phyloP scores from a whole-genome alignment of 1,139 yeast species.

The Nakaseomyces glabratus region DNA sequence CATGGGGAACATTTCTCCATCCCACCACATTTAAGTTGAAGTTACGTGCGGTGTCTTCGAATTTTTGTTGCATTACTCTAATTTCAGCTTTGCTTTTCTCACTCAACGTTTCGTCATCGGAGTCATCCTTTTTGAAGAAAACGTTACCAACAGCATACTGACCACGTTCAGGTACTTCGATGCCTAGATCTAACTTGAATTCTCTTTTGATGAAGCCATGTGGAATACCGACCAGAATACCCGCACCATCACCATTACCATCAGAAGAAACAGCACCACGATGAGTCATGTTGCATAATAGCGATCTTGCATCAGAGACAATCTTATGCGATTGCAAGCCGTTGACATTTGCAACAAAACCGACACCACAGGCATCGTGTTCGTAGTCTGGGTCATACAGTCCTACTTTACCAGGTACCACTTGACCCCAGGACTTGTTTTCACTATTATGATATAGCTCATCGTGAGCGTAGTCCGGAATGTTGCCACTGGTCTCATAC shows the following conservation, averaged over 20 bases:
- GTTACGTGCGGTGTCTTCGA: conserved; percentile 69
- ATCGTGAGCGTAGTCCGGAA: conserved; percentile 47
- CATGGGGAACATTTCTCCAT: conserved; percentile 96
- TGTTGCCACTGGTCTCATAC: conserved; percentile 34
- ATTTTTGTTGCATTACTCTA: conserved; percentile 59
- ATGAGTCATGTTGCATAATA: conserved; percentile 96
- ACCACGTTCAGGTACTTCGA: conserved; percentile 62
- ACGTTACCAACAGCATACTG: conserved; percentile 94
- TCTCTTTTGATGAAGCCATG: conserved; percentile 80
- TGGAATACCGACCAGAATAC: conserved; percentile 87
- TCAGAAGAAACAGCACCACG: conserved; percentile 96
- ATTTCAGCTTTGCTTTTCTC: conserved; percentile 15
- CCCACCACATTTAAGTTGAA: conserved; percentile 79
- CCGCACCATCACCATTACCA: conserved; percentile 99
- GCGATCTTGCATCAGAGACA: conserved; percentile 78
- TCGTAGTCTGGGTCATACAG: conserved; percentile 89
- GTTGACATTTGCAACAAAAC: conserved; percentile 90
- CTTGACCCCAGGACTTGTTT: conserved; percentile 84
- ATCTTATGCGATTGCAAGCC: conserved; percentile 85
- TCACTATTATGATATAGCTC: conserved; percentile 10
- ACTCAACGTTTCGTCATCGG: conserved; percentile 22
- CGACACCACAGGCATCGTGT: conserved; percentile 98
- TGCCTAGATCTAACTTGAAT: conserved; percentile 43
- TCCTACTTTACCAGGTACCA: conserved; percentile 81
- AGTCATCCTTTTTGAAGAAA: conserved; percentile 77